phyloP scores from a whole-genome alignment of 2,329 filamentous ascomycete species.

The Amauroascus niger region DNA sequence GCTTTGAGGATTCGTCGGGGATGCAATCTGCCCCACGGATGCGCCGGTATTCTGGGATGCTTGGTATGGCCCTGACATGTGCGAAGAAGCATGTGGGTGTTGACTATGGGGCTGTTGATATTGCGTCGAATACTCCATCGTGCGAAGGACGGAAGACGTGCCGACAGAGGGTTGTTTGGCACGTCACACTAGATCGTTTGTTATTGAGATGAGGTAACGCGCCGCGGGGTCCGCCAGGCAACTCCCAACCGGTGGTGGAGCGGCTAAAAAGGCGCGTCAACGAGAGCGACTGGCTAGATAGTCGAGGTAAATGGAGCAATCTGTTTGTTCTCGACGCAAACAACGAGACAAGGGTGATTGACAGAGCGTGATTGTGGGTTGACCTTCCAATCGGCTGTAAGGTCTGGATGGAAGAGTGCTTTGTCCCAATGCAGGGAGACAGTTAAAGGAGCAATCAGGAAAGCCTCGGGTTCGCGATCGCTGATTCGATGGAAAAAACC shows the following conservation, averaged over 20 bases:
- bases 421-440: slow-evolving; percentile 13
- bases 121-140: slow-evolving; percentile 67
- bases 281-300: slow-evolving; percentile 2
- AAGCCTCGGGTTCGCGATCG: slow-evolving; percentile 21
- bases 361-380: slow-evolving; percentile 8
- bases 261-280: slow-evolving; percentile 6
- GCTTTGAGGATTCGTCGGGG: slow-evolving; percentile 60
- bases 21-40: slow-evolving; percentile 51
- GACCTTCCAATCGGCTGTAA: slow-evolving; percentile 16
- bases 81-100: slow-evolving; percentile 51
- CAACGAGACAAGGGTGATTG: slow-evolving; percentile 2
- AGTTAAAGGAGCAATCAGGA: slow-evolving; percentile 17
- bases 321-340: slow-evolving; percentile 2
- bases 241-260: slow-evolving; percentile 14
- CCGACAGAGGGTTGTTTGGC: slow-evolving; percentile 2
- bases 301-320: neutral
- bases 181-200: slow-evolving; percentile 4
- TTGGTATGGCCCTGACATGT: slow-evolving; percentile 53
- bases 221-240: slow-evolving; percentile 3
- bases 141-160: slow-evolving; percentile 12
- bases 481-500: slow-evolving; percentile 37
- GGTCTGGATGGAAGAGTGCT: slow-evolving; percentile 13
- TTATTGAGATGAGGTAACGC: slow-evolving; percentile 7
- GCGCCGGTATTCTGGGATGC: slow-evolving; percentile 45
- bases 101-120: slow-evolving; percentile 55